These are phyloP conservation scores for Rhododendron williamsianum DNA, from an alignment of 148 eudicot species.

Conservation along the genomic window DNA sequence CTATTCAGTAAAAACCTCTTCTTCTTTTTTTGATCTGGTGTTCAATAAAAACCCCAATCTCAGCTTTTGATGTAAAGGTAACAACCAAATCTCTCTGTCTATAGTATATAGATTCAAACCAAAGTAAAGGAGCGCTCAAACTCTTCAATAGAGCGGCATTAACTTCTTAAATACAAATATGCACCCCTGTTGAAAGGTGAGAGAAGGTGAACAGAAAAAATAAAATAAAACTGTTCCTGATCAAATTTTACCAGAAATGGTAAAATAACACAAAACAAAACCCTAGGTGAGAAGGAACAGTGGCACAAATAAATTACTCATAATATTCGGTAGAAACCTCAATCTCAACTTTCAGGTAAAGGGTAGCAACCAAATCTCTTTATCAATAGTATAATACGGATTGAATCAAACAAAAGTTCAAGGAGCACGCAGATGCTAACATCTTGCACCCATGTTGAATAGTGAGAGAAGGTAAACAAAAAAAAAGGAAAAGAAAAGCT, in stretches of 20 bases:
- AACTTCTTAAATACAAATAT: neutral
- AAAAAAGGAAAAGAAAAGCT: no score
- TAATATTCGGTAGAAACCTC: neutral
- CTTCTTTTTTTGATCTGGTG: no score
- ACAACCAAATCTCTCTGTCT: neutral
- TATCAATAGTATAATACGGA: neutral
- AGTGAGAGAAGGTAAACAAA: neutral
- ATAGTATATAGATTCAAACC: neutral
- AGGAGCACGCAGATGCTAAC: neutral
- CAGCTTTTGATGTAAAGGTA: neutral
- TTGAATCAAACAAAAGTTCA: neutral
- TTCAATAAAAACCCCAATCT: neutral
- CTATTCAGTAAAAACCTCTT: neutral
- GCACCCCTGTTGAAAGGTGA: neutral
- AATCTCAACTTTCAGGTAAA: neutral
- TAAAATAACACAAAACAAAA: neutral
- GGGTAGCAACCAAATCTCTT: neutral
- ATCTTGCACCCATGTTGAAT: neutral
- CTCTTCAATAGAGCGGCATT: neutral
- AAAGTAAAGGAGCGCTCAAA: neutral
- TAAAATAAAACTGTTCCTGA: neutral
- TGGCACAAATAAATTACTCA: neutral
- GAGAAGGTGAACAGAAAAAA: neutral
- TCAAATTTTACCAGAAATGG: neutral
- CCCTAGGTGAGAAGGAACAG: neutral